These are phyloP conservation scores for Elsinoe necatrix DNA, from an alignment of 2,329 filamentous ascomycete species.

Conservation along the genomic window DNA sequence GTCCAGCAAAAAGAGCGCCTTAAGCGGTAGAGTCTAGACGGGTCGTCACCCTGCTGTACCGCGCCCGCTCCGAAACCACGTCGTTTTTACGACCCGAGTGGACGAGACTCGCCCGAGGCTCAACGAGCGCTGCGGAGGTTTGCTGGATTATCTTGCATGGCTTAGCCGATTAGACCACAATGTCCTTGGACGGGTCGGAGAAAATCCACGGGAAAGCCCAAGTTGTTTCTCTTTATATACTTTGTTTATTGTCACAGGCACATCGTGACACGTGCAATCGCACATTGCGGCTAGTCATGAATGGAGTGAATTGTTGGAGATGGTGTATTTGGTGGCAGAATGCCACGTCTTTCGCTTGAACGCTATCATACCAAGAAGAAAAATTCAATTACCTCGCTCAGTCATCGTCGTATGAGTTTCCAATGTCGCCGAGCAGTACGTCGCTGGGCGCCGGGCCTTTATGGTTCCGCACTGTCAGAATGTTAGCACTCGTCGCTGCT, in stretches of 20 bases:
- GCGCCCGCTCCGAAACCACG: conserved; percentile 1
- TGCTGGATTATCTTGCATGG: background rate
- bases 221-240: background rate
- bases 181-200: background rate
- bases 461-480: conserved; percentile 43
- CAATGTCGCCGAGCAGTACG: conserved; percentile 64
- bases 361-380: background rate
- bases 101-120: background rate
- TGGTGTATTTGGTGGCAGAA: background rate
- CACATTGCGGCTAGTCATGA: background rate
- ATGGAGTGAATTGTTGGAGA: background rate
- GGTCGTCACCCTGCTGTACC: conserved; percentile 1
- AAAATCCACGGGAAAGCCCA: background rate
- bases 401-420: conserved; percentile 11
- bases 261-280: background rate
- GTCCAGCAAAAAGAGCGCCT: conserved; percentile 2
- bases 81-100: background rate
- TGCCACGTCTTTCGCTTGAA: conserved; percentile 12
- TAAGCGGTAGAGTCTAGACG: conserved; percentile 1
- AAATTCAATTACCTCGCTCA: background rate
- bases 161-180: background rate
- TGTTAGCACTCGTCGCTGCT: conserved; percentile 10
- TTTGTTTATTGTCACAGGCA: background rate
- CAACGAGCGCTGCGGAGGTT: background rate
- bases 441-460: conserved; percentile 54